These are phyloP conservation scores for Talaromyces stipitatus DNA, from an alignment of 495 filamentous ascomycete genomes.

Conservation along the genomic window DNA sequence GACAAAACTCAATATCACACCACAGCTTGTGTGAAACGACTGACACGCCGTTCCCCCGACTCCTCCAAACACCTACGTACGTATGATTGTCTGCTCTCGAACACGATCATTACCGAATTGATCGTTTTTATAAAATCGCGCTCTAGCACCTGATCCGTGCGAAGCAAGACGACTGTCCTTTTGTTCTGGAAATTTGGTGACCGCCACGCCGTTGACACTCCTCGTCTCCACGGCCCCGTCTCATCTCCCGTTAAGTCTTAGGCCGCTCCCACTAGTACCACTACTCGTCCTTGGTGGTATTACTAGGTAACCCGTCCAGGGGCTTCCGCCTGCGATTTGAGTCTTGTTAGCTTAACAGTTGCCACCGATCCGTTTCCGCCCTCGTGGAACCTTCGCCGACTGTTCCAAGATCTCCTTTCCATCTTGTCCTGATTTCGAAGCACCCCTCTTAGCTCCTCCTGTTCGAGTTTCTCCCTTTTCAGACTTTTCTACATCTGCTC, in stretches of 20 bases:
- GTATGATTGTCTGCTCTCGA: background rate
- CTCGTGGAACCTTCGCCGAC: constrained; percentile 27
- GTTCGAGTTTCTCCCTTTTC: background rate
- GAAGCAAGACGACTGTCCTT: background rate
- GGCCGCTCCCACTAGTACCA: constrained; percentile 2
- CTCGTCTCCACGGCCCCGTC: constrained; percentile 36
- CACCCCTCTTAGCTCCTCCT: constrained; percentile 6
- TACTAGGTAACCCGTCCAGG: constrained; percentile 35
- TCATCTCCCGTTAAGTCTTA: constrained; percentile 20
- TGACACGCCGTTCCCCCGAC: background rate
- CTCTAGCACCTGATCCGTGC: constrained; percentile 6
- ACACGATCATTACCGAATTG: background rate
- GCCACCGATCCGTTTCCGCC: constrained; percentile 31
- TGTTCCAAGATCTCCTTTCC: constrained; percentile 26
- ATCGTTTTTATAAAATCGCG: constrained; percentile 1
- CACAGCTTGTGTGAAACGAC: background rate
- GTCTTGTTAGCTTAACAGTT: constrained; percentile 19
- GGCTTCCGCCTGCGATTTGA: constrained; percentile 32
- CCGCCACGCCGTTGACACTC: constrained; percentile 21
- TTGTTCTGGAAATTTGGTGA: constrained; percentile 14
- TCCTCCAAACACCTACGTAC: background rate
- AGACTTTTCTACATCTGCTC: background rate
- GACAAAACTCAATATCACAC: background rate
- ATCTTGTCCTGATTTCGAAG: constrained; percentile 11
- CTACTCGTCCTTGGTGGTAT: background rate